Evolutionary conservation across 495 filamentous ascomycete species (phyloP), one percentile per base, ranked within the genome.

Genomic region (Endocarpon pusillum): DNA sequence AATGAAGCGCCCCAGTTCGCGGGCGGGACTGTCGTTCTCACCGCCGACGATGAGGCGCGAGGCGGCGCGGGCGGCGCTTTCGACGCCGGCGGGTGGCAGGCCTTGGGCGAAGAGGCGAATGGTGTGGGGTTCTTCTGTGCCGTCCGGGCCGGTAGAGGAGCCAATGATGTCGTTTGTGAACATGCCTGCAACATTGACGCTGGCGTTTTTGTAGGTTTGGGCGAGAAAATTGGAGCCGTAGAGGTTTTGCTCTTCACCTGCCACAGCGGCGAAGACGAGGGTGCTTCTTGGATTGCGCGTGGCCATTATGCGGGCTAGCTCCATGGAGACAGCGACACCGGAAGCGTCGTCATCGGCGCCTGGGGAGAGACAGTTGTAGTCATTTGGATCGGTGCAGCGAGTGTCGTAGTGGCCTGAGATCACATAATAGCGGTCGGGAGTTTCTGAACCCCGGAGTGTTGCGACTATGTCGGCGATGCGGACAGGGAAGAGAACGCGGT

Each of bases 121-220:
- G 9, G 59, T 62, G 44, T 57, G 49, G 14, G 62, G 54, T 23
- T 59, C 47, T 19, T 42, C 37, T 36, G 44, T 50, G 11, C 57
- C 59, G 20, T 60, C 54, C 36, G 55, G 44, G n/a, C 48, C 48
- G 12, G 59, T 54, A 3, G 55, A 47, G 6, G 51, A 55, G 32
- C 65, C 65, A 10, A 67, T 54, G 40, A 66, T 67, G 51, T 69
- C 65, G 48, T 61, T 61, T 31, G 55, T 69, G 33, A 62, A 58
- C 54, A 62, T 66, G 5, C 51, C 64, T 47, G 62, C 60, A 2
- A 69, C 64, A 42, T 66, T 56, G 26, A 43, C 41, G 29, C 39
- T 51, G 8, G 53, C 49, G 39, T 62, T 62, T 17, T 52, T 55
- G 28, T 62, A 56, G 3, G 54, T 56, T 45, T 61, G 53, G 9